Conservation (phyloP, 2,329 filamentous ascomycete species). For the Zelopaecilomyces penicillatus region DNA sequence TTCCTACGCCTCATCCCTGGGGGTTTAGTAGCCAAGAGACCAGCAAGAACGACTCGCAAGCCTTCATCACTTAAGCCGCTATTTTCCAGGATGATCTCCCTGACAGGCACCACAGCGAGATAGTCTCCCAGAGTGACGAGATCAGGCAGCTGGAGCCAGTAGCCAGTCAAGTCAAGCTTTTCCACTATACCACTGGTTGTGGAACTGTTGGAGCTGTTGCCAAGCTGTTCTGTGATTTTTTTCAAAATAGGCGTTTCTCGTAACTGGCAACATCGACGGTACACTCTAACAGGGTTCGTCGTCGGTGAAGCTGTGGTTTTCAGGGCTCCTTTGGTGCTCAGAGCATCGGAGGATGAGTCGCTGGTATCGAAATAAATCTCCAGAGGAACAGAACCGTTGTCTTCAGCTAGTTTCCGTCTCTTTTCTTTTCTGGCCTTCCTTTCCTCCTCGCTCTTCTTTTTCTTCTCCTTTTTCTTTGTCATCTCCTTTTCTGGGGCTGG, state of each 20-base stretch:
- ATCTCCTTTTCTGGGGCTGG: conserved; percentile 29
- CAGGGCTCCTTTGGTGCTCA: conserved; percentile 12
- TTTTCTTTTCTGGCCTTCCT: conserved; percentile 87
- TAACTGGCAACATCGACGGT: conserved; percentile 87
- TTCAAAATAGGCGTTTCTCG: conserved; percentile 88
- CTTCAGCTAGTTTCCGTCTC: conserved; percentile 74
- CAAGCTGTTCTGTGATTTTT: conserved; percentile 82
- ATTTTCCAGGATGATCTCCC: conserved; percentile 78
- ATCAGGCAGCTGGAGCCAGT: conserved; percentile 75
- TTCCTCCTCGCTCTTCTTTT: conserved; percentile 89
- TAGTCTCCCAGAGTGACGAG: conserved; percentile 86
- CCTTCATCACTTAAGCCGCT: conserved; percentile 83
- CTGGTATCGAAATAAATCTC: conserved; percentile 69
- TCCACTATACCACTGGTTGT: conserved; percentile 66
- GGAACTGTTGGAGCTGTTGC: conserved; percentile 57
- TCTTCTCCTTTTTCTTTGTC: conserved; percentile 82
- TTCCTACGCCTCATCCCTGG: conserved; percentile 46
- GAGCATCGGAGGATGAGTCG: conserved; percentile 40
- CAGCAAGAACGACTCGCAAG: conserved; percentile 76
- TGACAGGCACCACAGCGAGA: conserved; percentile 84
- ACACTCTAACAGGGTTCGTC: conserved; percentile 85
- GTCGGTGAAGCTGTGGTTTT: conserved; percentile 51
- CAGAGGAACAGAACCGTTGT: conserved; percentile 78
- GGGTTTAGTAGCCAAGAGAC: conserved; percentile 70
- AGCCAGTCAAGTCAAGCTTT: conserved; percentile 76